These are phyloP conservation scores for Calonectria pauciramosa DNA, from an alignment of 2,329 filamentous ascomycete genomes.

Conservation along the genomic window DNA sequence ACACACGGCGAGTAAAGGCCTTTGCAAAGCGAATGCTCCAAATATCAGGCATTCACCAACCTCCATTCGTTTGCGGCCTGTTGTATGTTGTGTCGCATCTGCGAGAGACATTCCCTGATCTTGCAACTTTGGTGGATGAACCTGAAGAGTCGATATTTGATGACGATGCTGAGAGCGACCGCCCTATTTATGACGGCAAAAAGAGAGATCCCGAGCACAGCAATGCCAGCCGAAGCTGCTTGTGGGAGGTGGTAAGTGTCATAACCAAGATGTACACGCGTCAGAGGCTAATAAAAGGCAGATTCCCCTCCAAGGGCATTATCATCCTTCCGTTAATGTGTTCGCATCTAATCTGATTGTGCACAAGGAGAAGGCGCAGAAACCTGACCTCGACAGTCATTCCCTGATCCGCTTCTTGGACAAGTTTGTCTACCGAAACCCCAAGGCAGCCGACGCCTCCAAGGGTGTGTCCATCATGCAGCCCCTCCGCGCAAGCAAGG, in stretches of 20 bases:
- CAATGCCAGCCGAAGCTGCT: conserved; percentile 91
- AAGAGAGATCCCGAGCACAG: conserved; percentile 94
- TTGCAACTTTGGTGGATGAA: conserved; percentile 83
- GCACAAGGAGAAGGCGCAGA: conserved; percentile 80
- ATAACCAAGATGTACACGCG: neutral
- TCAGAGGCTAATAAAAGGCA: conserved; percentile 41
- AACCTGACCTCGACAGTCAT: conserved; percentile 91
- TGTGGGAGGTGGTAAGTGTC: conserved; percentile 86
- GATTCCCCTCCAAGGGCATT: conserved; percentile 72
- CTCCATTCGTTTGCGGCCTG: conserved; percentile 93
- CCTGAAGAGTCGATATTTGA: conserved; percentile 78
- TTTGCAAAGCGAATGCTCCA: conserved; percentile 96
- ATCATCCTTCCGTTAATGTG: conserved; percentile 91
- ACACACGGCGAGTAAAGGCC: conserved; percentile 91
- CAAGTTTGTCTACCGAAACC: conserved; percentile 97
- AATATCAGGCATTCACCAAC: conserved; percentile 88
- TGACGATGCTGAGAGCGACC: conserved; percentile 64
- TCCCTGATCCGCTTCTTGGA: conserved; percentile 96
- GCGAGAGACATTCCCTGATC: conserved; percentile 81
- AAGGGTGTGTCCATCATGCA: conserved; percentile 97
- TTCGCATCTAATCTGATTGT: conserved; percentile 81
- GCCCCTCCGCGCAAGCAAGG: conserved; percentile 73
- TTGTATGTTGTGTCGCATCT: conserved; percentile 90
- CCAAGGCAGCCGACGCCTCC: conserved; percentile 77
- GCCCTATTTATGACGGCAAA: conserved; percentile 80